Evolutionary conservation across 2,329 filamentous ascomycete species (phyloP).

Genomic region (Trichoderma arundinaceum): DNA sequence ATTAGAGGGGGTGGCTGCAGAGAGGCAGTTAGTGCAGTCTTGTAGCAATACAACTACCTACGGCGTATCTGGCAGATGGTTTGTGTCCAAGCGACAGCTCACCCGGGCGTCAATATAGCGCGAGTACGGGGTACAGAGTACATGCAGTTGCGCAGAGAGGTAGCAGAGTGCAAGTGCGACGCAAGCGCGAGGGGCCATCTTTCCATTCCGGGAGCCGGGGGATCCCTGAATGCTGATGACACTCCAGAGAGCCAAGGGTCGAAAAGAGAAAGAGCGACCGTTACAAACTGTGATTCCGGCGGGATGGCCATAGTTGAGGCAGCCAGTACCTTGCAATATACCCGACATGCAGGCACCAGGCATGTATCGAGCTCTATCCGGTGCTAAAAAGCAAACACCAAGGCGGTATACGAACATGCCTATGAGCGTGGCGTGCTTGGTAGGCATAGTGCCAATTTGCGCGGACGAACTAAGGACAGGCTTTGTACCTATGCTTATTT

Average conservation of each 20-base stretch:
- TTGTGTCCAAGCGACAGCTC: background rate
- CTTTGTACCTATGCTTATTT: too few species aligned
- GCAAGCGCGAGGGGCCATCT: slow-evolving; percentile 17
- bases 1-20: background rate
- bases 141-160: too few species aligned
- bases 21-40: background rate
- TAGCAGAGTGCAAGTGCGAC: slow-evolving; percentile 2
- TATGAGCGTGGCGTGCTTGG: too few species aligned
- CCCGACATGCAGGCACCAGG: too few species aligned
- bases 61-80: background rate
- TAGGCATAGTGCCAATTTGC: too few species aligned
- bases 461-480: too few species aligned
- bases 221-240: slow-evolving; percentile 14
- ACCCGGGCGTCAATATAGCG: background rate
- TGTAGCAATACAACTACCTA: too few species aligned
- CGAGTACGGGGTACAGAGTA: too few species aligned
- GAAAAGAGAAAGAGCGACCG: slow-evolving; percentile 9
- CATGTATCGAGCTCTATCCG: background rate
- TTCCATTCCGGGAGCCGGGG: slow-evolving; percentile 28
- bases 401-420: too few species aligned
- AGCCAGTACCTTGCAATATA: too few species aligned
- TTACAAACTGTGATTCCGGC: background rate
- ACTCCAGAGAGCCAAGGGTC: background rate
- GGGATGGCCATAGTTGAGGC: too few species aligned
- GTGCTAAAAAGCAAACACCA: too few species aligned